Evolutionary conservation across 208 protist genomes (phyloP), one percentile per base, ranked within the genome.

Genomic region (Leishmania major): DNA sequence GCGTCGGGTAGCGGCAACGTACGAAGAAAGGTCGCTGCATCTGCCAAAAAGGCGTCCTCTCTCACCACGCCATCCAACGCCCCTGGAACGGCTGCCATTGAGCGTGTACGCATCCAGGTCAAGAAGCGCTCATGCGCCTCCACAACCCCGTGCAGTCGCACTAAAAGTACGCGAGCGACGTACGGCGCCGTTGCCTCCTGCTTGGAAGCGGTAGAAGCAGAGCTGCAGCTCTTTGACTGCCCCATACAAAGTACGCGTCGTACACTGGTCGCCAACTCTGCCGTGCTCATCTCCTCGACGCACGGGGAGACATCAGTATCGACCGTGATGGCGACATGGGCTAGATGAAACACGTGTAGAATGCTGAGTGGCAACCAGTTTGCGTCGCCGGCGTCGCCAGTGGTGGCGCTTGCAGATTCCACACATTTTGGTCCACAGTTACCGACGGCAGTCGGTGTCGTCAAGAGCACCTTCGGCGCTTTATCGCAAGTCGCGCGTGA

Each of bases 71-170:
- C 4, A 25, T 72, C 28, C n/a, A 22, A 37, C 25, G 10, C 43
- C 69, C 3, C 69, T 19, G 69, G 11, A 6, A 31, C 69, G 25
- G 43, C 35, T 17, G 19, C 10, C 40, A 5, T 11, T n/a, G 40
- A 22, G 19, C 75, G 40, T 40, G 57, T 67, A 40, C 35, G 40
- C 59, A 69, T 64, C 75, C 75, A 79, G 37, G 37, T 28, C 35
- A 79, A 57, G 17, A 79, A 79, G 28, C 75, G 75, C 75, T 64
- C 75, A 40, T 79, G 75, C 59, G 60, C 37, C 59, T 70, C 59
- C 51, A 64, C 60, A 19, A 79, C 43, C n/a, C 53, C 59, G 7
- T 31, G 75, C 40, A 69, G 37, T 43, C 75, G 53, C 40, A 70
- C 40, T 22, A 69, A 40, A 3, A 79, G 40, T 25, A 37, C 40